Conservation (phyloP, 495 filamentous ascomycete genomes). For the Aspergillus bridgeri region DNA sequence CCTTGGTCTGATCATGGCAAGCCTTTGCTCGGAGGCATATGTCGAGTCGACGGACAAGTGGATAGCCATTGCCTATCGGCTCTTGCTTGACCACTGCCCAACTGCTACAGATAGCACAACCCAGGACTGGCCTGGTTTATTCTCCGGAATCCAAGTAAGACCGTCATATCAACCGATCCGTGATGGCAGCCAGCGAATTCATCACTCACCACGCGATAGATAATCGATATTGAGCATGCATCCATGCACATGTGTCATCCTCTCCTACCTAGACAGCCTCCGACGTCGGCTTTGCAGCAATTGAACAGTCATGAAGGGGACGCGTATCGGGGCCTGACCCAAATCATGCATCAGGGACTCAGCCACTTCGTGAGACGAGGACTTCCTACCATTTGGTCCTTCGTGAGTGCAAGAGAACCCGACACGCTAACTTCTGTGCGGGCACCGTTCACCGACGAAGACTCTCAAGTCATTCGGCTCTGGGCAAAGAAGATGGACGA, state of each 20-base stretch:
- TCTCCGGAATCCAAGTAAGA: constrained; percentile 39
- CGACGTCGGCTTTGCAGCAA: constrained; percentile 22
- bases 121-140: constrained; percentile 33
- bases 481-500: constrained; percentile 38
- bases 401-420: constrained; percentile 24
- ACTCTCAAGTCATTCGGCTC: constrained; percentile 33
- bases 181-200: not conserved
- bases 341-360: constrained; percentile 41
- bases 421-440: constrained; percentile 11
- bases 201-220: constrained; percentile 12
- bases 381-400: constrained; percentile 39
- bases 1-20: constrained; percentile 41
- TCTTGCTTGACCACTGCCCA: constrained; percentile 33
- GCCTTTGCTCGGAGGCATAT: constrained; percentile 37
- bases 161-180: not conserved
- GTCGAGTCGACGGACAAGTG: constrained; percentile 35
- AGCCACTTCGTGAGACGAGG: constrained; percentile 40
- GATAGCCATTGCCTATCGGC: constrained; percentile 41
- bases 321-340: constrained; percentile 34
- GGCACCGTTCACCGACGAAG: constrained; percentile 30
- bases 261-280: constrained; percentile 33
- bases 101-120: constrained; percentile 17
- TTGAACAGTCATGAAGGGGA: constrained; percentile 27
- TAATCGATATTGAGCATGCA: constrained; percentile 44
- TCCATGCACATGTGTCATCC: constrained; percentile 43